Conservation (phyloP, 2,329 filamentous ascomycete species). For the Aspergillus clavatus region DNA sequence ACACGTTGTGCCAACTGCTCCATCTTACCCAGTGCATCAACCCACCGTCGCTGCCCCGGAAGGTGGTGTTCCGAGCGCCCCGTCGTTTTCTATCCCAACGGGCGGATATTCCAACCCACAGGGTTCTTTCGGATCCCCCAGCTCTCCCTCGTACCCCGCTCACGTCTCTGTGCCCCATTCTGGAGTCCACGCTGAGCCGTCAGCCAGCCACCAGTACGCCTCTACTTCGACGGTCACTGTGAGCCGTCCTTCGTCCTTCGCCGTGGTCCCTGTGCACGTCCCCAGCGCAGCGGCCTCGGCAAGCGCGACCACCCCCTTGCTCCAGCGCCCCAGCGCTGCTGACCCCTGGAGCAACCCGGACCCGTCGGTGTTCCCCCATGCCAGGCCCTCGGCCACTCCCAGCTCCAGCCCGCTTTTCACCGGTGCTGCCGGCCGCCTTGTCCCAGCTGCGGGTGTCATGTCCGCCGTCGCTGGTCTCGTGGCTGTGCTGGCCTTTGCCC, state of each 20-base stretch:
- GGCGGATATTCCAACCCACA: too few relatives aligned
- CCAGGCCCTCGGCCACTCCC: constrained; percentile 35
- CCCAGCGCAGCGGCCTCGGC: constrained; percentile 4
- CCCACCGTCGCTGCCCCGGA: background rate
- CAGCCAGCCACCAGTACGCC: background rate
- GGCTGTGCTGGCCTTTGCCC: constrained; percentile 25
- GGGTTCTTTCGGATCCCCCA: too few relatives aligned
- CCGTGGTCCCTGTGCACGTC: constrained; percentile 26
- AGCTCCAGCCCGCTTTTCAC: constrained; percentile 29
- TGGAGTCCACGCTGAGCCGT: background rate
- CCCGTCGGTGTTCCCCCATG: constrained; percentile 27
- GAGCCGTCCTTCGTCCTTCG: constrained; percentile 15
- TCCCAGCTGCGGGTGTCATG: constrained; percentile 17
- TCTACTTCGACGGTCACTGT: constrained; percentile 10
- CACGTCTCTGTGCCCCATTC: too few relatives aligned
- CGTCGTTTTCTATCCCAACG: too few relatives aligned
- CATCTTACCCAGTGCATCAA: background rate
- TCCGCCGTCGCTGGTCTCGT: constrained; percentile 21
- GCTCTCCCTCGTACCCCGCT: too few relatives aligned
- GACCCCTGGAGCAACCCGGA: constrained; percentile 37
- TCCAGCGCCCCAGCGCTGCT: constrained; percentile 41
- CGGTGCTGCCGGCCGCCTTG: constrained; percentile 19
- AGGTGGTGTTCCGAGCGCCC: too few relatives aligned
- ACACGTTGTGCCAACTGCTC: background rate
- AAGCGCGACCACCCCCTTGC: constrained; percentile 12